A percentile compares a stretch with the other conserved stretches of the same genome.
These are phyloP conservation scores for Yamadazyma blattariae DNA, from an alignment of 1,139 yeast genomes.

Conservation along the genomic window DNA sequence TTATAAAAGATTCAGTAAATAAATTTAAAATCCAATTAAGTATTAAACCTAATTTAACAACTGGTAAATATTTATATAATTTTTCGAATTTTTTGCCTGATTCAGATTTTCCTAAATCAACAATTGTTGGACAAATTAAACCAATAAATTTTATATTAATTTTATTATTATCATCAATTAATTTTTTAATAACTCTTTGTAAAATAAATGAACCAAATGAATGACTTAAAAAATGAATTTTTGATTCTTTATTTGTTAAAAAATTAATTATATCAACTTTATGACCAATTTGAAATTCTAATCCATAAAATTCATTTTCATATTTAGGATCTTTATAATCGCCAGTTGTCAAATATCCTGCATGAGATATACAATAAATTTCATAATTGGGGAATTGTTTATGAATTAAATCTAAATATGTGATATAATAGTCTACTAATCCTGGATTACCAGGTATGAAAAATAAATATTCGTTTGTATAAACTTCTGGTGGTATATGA, in stretches of 20 bases:
- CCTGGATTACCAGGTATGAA: slow-evolving; percentile 74
- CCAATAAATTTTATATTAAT: slow-evolving; percentile 45
- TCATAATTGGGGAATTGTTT: slow-evolving; percentile 42
- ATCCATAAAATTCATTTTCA: slow-evolving; percentile 20
- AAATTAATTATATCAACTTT: slow-evolving; percentile 36
- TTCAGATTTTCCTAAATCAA: slow-evolving; percentile 50
- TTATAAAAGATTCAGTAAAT: slow-evolving; percentile 19
- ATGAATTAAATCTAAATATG: slow-evolving; percentile 47
- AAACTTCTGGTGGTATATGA: slow-evolving; percentile 19
- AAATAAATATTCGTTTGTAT: slow-evolving; percentile 29
- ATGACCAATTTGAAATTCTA: slow-evolving; percentile 53
- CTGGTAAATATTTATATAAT: slow-evolving; percentile 31
- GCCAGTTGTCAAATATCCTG: slow-evolving; percentile 44
- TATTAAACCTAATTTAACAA: slow-evolving; percentile 24
- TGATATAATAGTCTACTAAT: slow-evolving; percentile 52
- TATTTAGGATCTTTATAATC: slow-evolving; percentile 12
- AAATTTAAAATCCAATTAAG: slow-evolving; percentile 19
- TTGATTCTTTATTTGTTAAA: slow-evolving; percentile 10
- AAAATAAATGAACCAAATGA: slow-evolving; percentile 60
- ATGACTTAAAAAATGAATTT: slow-evolving; percentile 51
- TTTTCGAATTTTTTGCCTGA: slow-evolving; percentile 43
- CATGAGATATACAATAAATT: slow-evolving; percentile 53
- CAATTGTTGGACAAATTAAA: slow-evolving; percentile 61
- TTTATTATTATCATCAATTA: slow-evolving; percentile 16
- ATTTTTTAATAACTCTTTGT: slow-evolving; percentile 43